Base-by-base conservation (phyloP, 345 rosid species). In the Physaria fendleri region DNA sequence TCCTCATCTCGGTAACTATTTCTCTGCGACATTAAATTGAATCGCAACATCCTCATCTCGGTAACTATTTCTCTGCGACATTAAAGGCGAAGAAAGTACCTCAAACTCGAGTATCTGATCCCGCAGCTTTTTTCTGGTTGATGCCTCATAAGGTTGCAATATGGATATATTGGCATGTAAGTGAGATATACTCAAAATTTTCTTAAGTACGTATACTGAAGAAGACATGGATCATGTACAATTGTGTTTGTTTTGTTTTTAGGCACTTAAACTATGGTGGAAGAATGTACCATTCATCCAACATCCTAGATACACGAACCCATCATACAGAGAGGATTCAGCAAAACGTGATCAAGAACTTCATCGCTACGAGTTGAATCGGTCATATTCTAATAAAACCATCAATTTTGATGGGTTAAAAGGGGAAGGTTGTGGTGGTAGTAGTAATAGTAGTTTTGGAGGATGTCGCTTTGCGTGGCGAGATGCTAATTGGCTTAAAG, bases 111-210 rank as follows among this genome's bases (percentile, higher is more conserved):
- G 74, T 56, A 17, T 73, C 58, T 5, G 76, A 88, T 70, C 80
- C 81, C 6, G 80, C 69, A n/a, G 30, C 73, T 18, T 88, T 78
- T 87, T 92, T 92, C 82, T 92, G 95, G 97, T 72, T 88, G 77
- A 86, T 92, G 95, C 99, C 99, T 68, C 99, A 88, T 42, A 88
- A 86, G 60, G 95, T 92, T 76, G 97, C 89, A 0, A 11, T 86
- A 24, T 92, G 95, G 95, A 88, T 92, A 66, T 92, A 88, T 65
- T 92, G 90, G 99, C 96, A 88, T 64, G 95, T 86, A 79, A 83
- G 99, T 88, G 7, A 55, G 50, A 20, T 21, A 27, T 18, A 20
- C 52, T 49, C 35, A 18, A 35, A 8, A n/a, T n/a, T n/a, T 28
- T 10, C 32, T n/a, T 4, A 48, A 53, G 29, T 33, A 60, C 46